Base-by-base conservation (phyloP, 352 stramenopile species). In the Phytophthora pseudosyringae region DNA sequence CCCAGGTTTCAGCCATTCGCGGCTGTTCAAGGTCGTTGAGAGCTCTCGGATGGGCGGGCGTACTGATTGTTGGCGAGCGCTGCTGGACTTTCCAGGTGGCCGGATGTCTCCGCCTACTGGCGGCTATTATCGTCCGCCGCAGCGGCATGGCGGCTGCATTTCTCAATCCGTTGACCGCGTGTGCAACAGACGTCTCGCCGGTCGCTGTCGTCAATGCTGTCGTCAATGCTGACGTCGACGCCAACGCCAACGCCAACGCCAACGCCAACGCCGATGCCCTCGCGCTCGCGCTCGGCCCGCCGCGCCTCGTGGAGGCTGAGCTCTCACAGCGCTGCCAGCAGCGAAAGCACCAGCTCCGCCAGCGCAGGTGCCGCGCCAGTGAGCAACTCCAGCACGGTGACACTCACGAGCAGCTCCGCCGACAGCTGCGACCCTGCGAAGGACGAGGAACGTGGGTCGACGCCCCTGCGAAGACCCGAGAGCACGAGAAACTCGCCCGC, bases 301-400 rank as follows among this genome's bases (percentile, higher is more conserved):
- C 21, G 44, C 25, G 39, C 33, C 16, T 51, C 45, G 26, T 66
- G 57, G 39, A 58, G 58, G 13, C 33, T 61, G 15, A 69, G 53
- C 35, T 32, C 44, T 48, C 69, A 49, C 28, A 71, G 65, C 28
- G 46, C 46, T 16, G 47, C 44, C 43, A 76, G 69, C 26, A 76
- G 49, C 33, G 63, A 69, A 1, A 72, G 68, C 47, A 53, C 18
- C 11, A 64, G 48, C 47, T 73, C 69, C 15, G 50, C 26, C 29
- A 59, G 47, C 29, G 50, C 50, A 11, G 58, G 38, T n/a, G 49
- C 57, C 2, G 58, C 69, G 1, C 69, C 69, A n/a, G 48, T 73
- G 35, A 76, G 68, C 41, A 70, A 70, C 45, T 57, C 54, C 32
- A 76, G 68, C 48, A 58, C 63, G 9, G 36, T 64, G 16, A 71